phyloP scores from a whole-genome alignment of 495 filamentous ascomycete species.

The Aspergillus sparsus region DNA sequence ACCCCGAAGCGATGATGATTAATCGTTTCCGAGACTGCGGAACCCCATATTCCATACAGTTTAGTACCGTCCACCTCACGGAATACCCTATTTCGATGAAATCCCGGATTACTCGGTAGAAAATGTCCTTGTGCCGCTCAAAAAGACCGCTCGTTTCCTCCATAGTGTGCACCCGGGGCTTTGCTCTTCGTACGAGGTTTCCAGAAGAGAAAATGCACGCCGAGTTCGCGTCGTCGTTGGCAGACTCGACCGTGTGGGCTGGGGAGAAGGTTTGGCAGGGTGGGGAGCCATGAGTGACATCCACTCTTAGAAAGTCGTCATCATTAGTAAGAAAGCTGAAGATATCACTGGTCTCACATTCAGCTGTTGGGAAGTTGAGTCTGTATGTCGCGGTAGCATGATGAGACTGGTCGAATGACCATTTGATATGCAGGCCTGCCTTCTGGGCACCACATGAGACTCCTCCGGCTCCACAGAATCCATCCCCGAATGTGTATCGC shows the following conservation, averaged over 20 bases:
- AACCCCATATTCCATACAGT: constrained; percentile 61
- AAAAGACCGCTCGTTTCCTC: constrained; percentile 78
- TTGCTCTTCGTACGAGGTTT: constrained; percentile 57
- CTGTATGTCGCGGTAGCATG: constrained; percentile 58
- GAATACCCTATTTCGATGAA: constrained; percentile 71
- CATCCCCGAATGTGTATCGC: constrained; percentile 67
- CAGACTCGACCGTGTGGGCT: constrained; percentile 65
- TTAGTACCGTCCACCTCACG: constrained; percentile 57
- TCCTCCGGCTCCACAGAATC: constrained; percentile 78
- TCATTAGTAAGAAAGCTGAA: constrained; percentile 34
- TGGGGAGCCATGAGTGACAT: constrained; percentile 78
- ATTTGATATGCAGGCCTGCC: constrained; percentile 60
- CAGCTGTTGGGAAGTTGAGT: constrained; percentile 62
- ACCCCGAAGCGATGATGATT: constrained; percentile 79
- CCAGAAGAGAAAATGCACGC: constrained; percentile 67
- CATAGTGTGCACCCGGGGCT: constrained; percentile 74
- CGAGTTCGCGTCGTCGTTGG: constrained; percentile 72
- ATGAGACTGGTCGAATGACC: constrained; percentile 62
- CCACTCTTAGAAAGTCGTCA: constrained; percentile 46
- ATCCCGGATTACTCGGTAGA: constrained; percentile 62
- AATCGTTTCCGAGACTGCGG: constrained; percentile 63
- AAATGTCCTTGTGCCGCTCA: constrained; percentile 49
- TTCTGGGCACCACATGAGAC: constrained; percentile 65
- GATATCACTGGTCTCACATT: constrained; percentile 26
- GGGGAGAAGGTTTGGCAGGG: constrained; percentile 84